Percentiles rank a stretch among this genome's conserved stretches.
Evolutionary conservation across 192 early-diverging fungal species (phyloP).

Genomic region (Rhizophagus clarus): DNA sequence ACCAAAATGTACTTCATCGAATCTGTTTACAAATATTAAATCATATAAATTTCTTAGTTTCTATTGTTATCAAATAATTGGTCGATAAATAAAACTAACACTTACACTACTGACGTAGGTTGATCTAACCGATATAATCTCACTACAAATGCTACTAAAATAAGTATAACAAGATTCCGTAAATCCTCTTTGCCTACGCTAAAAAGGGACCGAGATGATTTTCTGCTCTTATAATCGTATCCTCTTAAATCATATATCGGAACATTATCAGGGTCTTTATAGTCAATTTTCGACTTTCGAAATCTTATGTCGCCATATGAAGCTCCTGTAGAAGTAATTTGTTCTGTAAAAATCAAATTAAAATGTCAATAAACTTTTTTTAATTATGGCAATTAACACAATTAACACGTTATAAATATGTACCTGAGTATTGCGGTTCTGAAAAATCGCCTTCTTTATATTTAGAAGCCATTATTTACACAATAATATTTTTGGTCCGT

Average conservation of each 20-base stretch:
- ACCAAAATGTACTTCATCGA: conserved; percentile 99
- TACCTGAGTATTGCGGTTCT: no score
- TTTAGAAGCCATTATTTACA: no score
- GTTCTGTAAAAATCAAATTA: background rate
- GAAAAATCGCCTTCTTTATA: no score
- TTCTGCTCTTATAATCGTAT: background rate
- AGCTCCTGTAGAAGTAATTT: background rate
- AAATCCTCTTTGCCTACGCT: conserved; percentile 24
- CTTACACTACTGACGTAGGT: conserved; percentile 56
- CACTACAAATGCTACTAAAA: conserved; percentile 41
- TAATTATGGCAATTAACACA: no score
- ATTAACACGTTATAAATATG: no score
- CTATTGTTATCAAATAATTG: background rate
- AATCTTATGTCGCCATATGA: background rate
- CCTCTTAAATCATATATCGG: background rate
- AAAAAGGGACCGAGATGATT: background rate
- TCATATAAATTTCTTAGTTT: background rate
- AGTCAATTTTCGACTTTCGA: background rate
- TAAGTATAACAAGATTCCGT: conserved; percentile 36
- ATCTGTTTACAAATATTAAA: conserved; percentile 52
- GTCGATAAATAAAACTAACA: background rate
- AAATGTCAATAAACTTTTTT: background rate
- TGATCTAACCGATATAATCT: conserved; percentile 45
- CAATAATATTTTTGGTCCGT: no score
- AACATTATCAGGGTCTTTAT: background rate